Base-by-base conservation (phyloP, 208 protist species). In the Trypanosoma cruzi region DNA sequence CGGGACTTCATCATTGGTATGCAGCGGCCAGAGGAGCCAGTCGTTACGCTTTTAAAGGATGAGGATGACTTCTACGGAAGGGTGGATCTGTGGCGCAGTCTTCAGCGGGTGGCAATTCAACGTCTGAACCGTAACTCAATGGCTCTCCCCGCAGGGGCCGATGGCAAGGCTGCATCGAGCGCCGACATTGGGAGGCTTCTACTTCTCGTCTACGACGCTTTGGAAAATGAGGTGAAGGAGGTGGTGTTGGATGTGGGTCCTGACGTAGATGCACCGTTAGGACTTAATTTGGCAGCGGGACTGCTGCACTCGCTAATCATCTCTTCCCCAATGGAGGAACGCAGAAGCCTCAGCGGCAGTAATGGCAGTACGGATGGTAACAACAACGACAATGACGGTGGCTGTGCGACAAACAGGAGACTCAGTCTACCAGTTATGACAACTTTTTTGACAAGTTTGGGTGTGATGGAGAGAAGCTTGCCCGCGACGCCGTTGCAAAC, bases 1-100 rank as follows among this genome's bases (percentile, higher is more conserved):
- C 73, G 84, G 13, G 90, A 95, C 49, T 94, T 93, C 75, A 85
- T 97, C 31, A 80, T 97, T 63, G 92, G 92, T 37, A 92, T 96
- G 84, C 90, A 95, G 79, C 77, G 64, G 6, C 57, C 79, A 2
- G 67, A 88, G 53, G 82, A 90, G 57, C 78, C 80, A 14, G 50
- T 82, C 26, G 85, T 92, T 24, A 84, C 88, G 18, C 65, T 95
- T 44, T 68, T 97, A 24, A 67, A 82, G 36, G 70, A 77, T 46
- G 73, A 86, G 50, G 74, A 84, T 26, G 89, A 94, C 50, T 84
- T 97, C 28, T 82, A 87, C 59, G 49, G 64, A 7, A 81, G 89
- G 18, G 42, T 96, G 34, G 80, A 86, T 59, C 34, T 75, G 34
- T 95, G 86, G 86, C 82, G 86, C 20, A 66, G 68, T 34, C 60